phyloP scores from a whole-genome alignment of 2,329 filamentous ascomycete genomes.

The Aspergillus fischeri region DNA sequence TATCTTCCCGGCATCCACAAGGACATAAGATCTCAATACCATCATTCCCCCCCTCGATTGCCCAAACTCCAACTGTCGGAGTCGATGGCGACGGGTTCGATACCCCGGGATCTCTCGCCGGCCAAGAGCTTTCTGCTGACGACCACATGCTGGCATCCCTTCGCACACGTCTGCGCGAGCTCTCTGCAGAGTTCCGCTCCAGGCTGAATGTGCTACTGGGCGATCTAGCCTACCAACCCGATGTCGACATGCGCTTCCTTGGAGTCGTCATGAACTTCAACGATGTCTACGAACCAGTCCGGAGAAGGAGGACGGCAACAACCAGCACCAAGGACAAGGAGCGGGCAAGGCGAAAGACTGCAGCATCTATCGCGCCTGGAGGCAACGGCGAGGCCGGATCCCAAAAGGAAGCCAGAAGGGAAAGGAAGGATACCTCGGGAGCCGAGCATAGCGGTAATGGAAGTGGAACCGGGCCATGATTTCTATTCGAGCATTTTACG shows the following conservation, averaged over 20 bases:
- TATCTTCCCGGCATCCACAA: slow-evolving; percentile 29
- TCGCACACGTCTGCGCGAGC: slow-evolving; percentile 65
- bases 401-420: slow-evolving; percentile 22
- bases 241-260: slow-evolving; percentile 91
- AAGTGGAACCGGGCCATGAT: not conserved
- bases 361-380: slow-evolving; percentile 17
- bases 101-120: slow-evolving; percentile 37
- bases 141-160: slow-evolving; percentile 71
- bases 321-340: slow-evolving; percentile 30
- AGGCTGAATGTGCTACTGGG: slow-evolving; percentile 78
- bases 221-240: slow-evolving; percentile 87
- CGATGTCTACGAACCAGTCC: slow-evolving; percentile 81
- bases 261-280: slow-evolving; percentile 99
- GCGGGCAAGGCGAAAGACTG: slow-evolving; percentile 23
- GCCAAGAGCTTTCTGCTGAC: slow-evolving; percentile 36
- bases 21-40: slow-evolving; percentile 22
- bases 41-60: slow-evolving; percentile 24
- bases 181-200: slow-evolving; percentile 71
- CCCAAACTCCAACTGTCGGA: slow-evolving; percentile 23
- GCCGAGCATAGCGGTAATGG: slow-evolving; percentile 2
- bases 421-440: slow-evolving; percentile 18
- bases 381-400: slow-evolving; percentile 13
- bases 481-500: not conserved
- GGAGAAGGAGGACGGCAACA: slow-evolving; percentile 48
- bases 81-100: slow-evolving; percentile 24